Base-by-base conservation (phyloP, 2,329 filamentous ascomycete genomes). In the Aspergillus ruber region DNA sequence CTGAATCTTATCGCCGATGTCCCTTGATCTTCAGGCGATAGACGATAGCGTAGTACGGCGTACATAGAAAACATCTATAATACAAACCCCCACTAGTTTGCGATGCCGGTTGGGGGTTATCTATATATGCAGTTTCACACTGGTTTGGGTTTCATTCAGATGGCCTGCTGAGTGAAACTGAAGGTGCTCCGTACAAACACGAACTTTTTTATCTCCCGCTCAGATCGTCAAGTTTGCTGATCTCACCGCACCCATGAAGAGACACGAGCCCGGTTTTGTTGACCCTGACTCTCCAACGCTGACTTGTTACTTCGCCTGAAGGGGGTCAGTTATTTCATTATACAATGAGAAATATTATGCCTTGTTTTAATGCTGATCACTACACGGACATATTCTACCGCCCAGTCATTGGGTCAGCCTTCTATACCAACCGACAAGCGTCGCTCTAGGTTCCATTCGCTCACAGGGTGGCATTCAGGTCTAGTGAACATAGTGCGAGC, bases 311-410 rank as follows among this genome's bases (percentile, higher is more conserved):
- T 29, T 29, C 10, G 25, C 3, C 10, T 29, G 25, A 29, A 10
- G 10, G 25, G 1, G 12, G 25, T 29, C 25, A 29, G 25, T 29
- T 9, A 29, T 5, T 12, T 29, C 10, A 29, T 29, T 29, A 32
- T 50, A 57, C 49, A 45, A 61, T 59, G 56, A 58, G 53, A 58
- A 45, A 47, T 49, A 47, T 44, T 48, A 44, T 40, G 39, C 43
- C 40, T 50, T 27, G 36, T 49, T 60, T 61, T 62, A 52, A 74
- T 74, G 71, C 63, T 74, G 47, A 62, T 72, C 53, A 70, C 64
- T 50, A 62, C 70, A 43, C 67, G 68, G 50, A 69, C 64, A 21
- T 74, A 73, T 58, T 62, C 57, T 27, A 65, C 69, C 41, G 66
- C 70, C 38, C 71, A 73, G 52, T 63, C 47, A 12, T 59, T 61